Conservation (phyloP, 371 early-diverging fungal genomes). For the Mortierella sp. region DNA sequence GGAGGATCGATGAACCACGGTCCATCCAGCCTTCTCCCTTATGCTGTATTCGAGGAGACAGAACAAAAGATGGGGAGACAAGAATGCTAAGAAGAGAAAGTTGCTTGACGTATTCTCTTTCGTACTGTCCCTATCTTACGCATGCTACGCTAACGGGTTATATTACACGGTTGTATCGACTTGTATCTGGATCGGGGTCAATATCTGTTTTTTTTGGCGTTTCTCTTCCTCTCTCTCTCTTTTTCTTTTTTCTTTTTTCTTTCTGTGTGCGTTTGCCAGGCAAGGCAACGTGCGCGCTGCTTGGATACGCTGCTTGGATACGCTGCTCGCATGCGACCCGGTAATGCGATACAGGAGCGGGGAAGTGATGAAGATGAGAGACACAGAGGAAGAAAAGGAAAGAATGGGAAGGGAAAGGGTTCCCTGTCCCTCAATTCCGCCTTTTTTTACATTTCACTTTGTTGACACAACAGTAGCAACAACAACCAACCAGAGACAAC, state of each 20-base stretch:
- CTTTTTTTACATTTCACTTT: neutral
- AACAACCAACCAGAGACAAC: neutral
- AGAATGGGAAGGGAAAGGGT: neutral
- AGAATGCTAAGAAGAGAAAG: too few relatives aligned
- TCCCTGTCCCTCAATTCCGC: neutral
- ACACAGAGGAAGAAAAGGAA: neutral
- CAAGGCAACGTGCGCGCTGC: neutral
- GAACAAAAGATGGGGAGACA: neutral
- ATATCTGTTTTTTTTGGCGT: neutral
- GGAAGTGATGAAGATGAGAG: neutral
- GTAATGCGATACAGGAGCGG: neutral
- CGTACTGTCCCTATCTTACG: neutral
- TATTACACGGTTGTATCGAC: neutral
- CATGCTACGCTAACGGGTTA: neutral
- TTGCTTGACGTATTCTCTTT: neutral
- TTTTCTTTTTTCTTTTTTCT: too few relatives aligned
- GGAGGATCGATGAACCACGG: neutral
- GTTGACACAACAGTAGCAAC: neutral
- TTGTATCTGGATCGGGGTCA: conserved; percentile 5
- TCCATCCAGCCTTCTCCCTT: neutral
- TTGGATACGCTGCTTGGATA: too few relatives aligned
- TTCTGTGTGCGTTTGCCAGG: neutral
- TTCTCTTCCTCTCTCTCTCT: neutral
- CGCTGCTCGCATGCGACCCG: neutral
- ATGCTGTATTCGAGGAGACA: neutral